Conservation (phyloP, 1,139 yeast genomes). For the Suhomyces guaymorum region DNA sequence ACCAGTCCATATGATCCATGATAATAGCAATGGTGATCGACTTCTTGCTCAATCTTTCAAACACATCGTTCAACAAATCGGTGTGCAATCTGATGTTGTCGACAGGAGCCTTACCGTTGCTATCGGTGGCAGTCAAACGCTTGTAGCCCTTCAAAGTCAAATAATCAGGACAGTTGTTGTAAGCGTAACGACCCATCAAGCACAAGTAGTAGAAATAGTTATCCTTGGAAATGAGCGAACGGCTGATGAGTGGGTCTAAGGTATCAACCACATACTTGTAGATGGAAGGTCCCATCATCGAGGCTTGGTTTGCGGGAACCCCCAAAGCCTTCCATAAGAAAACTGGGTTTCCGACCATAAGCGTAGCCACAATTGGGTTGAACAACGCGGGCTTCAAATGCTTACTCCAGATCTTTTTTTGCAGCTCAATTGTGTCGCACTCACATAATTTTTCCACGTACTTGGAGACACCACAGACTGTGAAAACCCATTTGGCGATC, state of each 20-base stretch:
- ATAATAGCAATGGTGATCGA: constrained; percentile 76
- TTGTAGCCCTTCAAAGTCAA: constrained; percentile 60
- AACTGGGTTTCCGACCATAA: constrained; percentile 75
- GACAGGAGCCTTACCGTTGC: constrained; percentile 43
- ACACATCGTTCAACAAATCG: constrained; percentile 74
- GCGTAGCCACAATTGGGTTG: constrained; percentile 65
- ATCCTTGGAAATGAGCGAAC: constrained; percentile 65
- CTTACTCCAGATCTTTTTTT: constrained; percentile 60
- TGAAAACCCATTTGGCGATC: constrained; percentile 61
- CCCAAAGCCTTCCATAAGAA: constrained; percentile 88
- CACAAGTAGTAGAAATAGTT: constrained; percentile 79
- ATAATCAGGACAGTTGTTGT: constrained; percentile 73
- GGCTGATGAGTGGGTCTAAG: constrained; percentile 67
- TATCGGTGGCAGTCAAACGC: constrained; percentile 40
- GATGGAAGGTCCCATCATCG: constrained; percentile 73
- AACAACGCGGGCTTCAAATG: constrained; percentile 67
- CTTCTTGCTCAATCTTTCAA: constrained; percentile 59
- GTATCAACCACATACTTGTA: constrained; percentile 74
- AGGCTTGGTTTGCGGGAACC: constrained; percentile 81
- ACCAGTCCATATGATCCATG: constrained; percentile 96
- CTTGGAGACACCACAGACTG: constrained; percentile 51
- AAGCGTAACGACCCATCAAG: constrained; percentile 61
- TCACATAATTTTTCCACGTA: constrained; percentile 57
- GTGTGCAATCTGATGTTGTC: constrained; percentile 77
- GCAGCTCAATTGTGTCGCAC: constrained; percentile 63